Conservation (phyloP, 2,329 filamentous ascomycete genomes). For the Sordariomycetes sp. region DNA sequence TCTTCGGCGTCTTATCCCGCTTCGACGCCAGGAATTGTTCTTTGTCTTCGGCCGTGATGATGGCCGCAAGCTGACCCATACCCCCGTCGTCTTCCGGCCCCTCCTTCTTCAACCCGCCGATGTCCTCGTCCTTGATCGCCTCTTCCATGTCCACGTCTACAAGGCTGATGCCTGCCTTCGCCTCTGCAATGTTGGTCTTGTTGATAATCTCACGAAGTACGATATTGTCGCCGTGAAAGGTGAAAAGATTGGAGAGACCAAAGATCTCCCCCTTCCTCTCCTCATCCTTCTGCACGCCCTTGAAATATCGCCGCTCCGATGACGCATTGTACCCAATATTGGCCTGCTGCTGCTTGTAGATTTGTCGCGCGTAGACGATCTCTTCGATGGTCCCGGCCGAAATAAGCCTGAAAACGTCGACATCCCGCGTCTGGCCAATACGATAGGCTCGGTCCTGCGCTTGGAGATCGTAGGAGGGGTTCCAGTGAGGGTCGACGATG, state of each 20-base stretch:
- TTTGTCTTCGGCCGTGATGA: conserved; percentile 36
- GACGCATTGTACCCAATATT: conserved; percentile 96
- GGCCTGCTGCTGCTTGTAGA: conserved; percentile 98
- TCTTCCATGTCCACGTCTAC: conserved; percentile 64
- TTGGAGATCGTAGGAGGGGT: conserved; percentile 87
- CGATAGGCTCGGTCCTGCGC: conserved; percentile 94
- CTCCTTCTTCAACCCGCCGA: conserved; percentile 29
- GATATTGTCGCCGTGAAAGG: conserved; percentile 67
- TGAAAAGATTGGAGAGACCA: conserved; percentile 77
- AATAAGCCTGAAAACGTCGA: conserved; percentile 89
- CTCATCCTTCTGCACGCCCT: conserved; percentile 76
- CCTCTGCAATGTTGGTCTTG: conserved; percentile 95
- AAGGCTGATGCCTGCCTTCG: conserved; percentile 71
- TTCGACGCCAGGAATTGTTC: conserved; percentile 19
- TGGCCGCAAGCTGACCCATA: conserved; percentile 59
- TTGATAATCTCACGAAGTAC: conserved; percentile 93
- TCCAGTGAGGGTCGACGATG: conserved; percentile 96
- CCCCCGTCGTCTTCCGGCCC: conserved; percentile 43
- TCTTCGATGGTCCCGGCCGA: conserved; percentile 92
- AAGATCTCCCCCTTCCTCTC: conserved; percentile 89
- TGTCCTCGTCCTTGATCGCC: conserved; percentile 41
- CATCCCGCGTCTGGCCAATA: conserved; percentile 84
- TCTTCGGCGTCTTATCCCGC: conserved; percentile 32
- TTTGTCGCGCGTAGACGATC: conserved; percentile 91
- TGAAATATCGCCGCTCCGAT: conserved; percentile 88